These are phyloP conservation scores for Paraphoma chrysanthemicola DNA, from an alignment of 2,329 filamentous ascomycete species.

Conservation along the genomic window DNA sequence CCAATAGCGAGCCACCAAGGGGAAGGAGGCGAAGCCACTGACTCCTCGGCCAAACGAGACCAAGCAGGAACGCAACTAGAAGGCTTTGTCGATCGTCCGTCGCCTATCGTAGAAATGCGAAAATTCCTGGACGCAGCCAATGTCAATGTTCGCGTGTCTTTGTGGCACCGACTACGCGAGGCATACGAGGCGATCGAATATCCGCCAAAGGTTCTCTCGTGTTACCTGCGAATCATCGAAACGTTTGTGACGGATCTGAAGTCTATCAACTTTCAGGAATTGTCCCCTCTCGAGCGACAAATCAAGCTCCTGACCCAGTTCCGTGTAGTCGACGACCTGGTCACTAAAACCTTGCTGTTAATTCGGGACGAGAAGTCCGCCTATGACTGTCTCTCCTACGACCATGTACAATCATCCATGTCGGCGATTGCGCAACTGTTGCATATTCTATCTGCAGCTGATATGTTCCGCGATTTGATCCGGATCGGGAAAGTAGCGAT, in stretches of 20 bases:
- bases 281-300: conserved; percentile 69
- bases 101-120: conserved; percentile 73
- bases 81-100: conserved; percentile 15
- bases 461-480: conserved; percentile 86
- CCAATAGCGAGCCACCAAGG: conserved; percentile 5
- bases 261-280: conserved; percentile 62
- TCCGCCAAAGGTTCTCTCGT: conserved; percentile 85
- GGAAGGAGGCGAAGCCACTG: conserved; percentile 9
- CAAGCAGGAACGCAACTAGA: conserved; percentile 1
- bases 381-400: conserved; percentile 84
- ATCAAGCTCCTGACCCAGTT: conserved; percentile 76
- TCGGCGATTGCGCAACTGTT: conserved; percentile 74
- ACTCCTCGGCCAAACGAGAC: conserved; percentile 20
- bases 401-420: conserved; percentile 76
- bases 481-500: conserved; percentile 74
- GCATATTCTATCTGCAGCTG: conserved; percentile 78
- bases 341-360: conserved; percentile 74
- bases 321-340: conserved; percentile 78
- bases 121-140: conserved; percentile 84
- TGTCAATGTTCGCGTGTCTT: conserved; percentile 80
- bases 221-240: conserved; percentile 83
- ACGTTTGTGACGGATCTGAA: conserved; percentile 77
- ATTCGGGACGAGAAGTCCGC: conserved; percentile 69
- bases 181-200: conserved; percentile 89
- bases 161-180: conserved; percentile 90